Evolutionary conservation across 495 filamentous ascomycete genomes (phyloP).

Genomic region (Penicillium coffeae): DNA sequence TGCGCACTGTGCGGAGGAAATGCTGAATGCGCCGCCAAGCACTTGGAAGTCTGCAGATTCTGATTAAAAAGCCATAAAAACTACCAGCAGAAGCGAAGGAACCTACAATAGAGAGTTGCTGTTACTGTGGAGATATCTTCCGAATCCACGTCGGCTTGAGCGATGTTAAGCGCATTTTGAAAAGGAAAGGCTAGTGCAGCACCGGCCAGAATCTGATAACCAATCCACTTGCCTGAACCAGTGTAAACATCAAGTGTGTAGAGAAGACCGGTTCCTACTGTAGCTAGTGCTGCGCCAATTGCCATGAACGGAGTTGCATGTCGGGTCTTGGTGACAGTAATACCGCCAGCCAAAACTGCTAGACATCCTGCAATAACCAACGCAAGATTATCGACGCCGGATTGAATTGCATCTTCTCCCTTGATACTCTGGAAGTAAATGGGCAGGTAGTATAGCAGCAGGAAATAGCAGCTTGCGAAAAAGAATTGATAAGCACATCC

Average conservation of each 20-base stretch:
- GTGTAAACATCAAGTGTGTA: conserved; percentile 27
- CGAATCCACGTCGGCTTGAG: conserved; percentile 11
- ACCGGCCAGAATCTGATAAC: conserved; percentile 37
- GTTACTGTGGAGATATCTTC: conserved; percentile 15
- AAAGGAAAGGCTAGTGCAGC: conserved; percentile 26
- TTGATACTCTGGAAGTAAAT: background rate
- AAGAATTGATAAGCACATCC: background rate
- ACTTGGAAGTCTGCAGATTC: conserved; percentile 12
- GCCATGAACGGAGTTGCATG: conserved; percentile 42
- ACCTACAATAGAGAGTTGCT: conserved; percentile 17
- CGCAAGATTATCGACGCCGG: background rate
- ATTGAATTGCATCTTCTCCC: background rate
- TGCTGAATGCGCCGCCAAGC: conserved; percentile 46
- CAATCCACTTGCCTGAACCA: conserved; percentile 30
- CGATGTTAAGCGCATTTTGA: conserved; percentile 32
- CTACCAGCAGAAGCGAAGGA: too few species aligned
- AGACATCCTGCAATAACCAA: background rate
- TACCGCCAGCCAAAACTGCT: too few species aligned
- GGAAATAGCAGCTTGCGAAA: background rate
- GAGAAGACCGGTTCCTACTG: conserved; percentile 55
- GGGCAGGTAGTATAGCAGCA: background rate
- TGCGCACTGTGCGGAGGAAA: conserved; percentile 43
- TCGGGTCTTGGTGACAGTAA: conserved; percentile 14
- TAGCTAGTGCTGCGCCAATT: conserved; percentile 1
- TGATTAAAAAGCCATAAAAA: too few species aligned